Evolutionary conservation across 805 yeast species (phyloP).

Genomic region (Yarrowia sp.): DNA sequence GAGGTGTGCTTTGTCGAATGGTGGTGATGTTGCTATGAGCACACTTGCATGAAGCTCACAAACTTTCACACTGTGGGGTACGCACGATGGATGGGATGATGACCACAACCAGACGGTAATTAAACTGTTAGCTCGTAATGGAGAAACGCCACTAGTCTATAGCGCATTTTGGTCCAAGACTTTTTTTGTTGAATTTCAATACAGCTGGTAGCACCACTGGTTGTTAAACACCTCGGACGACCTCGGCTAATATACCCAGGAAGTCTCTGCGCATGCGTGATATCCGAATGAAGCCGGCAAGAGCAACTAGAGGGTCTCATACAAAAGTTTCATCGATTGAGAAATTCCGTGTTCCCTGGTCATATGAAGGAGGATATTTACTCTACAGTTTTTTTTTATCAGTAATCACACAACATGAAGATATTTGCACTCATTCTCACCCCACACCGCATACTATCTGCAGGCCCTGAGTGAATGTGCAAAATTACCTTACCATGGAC

Average conservation of each 20-base stretch:
- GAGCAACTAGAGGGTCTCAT: background rate
- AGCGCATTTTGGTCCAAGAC: background rate
- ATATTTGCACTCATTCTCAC: background rate
- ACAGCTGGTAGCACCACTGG: background rate
- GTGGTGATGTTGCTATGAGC: slow-evolving; percentile 18
- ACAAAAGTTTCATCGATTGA: no score
- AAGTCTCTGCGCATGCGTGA: background rate
- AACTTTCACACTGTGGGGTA: slow-evolving; percentile 26
- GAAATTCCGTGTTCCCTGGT: background rate
- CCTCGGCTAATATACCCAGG: background rate
- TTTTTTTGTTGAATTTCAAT: background rate
- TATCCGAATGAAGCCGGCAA: background rate
- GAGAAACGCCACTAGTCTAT: background rate
- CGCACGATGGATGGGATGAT: background rate
- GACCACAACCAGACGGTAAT: slow-evolving; percentile 5
- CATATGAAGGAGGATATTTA: no score
- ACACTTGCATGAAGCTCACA: slow-evolving; percentile 15
- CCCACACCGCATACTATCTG: slow-evolving; percentile 22
- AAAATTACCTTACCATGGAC: background rate
- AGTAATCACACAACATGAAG: background rate
- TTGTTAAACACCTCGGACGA: background rate
- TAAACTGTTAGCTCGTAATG: background rate
- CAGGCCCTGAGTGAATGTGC: slow-evolving; percentile 11
- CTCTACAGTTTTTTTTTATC: no score
- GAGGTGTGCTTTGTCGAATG: background rate